phyloP scores from a whole-genome alignment of 2,329 filamentous ascomycete genomes.

The Scopulariopsis brevicaulis region DNA sequence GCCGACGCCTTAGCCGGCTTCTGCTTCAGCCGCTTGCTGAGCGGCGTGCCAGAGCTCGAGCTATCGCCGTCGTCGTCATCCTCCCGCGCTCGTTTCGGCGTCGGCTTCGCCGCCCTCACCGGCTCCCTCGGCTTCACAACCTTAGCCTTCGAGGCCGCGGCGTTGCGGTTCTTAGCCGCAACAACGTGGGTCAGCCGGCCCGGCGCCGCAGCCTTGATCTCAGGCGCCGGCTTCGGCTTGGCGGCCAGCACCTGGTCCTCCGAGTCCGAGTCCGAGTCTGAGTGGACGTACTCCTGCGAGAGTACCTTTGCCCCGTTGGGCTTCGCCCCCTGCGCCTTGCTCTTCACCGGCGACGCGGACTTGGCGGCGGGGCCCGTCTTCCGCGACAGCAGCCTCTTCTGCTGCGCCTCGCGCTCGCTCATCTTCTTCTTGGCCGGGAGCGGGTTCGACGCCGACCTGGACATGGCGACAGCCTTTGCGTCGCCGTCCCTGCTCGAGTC shows the following conservation, averaged over 20 bases:
- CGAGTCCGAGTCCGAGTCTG: constrained; percentile 44
- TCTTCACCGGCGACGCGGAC: constrained; percentile 12
- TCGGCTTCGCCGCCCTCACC: constrained; percentile 12
- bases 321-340: constrained; percentile 10
- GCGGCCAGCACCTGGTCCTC: constrained; percentile 30
- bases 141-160: constrained; percentile 9
- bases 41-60: constrained; percentile 46
- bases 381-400: constrained; percentile 37
- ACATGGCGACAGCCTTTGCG: constrained; percentile 19
- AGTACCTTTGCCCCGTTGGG: constrained; percentile 31
- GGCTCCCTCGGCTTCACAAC: constrained; percentile 7
- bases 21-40: constrained; percentile 46
- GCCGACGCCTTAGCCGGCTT: constrained; percentile 20
- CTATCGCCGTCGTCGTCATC: constrained; percentile 41
- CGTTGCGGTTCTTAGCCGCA: not conserved
- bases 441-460: constrained; percentile 39
- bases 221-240: constrained; percentile 14
- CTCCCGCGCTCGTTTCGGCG: constrained; percentile 34
- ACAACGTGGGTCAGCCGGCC: not conserved
- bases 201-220: not conserved
- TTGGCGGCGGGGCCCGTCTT: constrained; percentile 11
- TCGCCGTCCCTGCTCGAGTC: constrained; percentile 19
- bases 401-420: constrained; percentile 39
- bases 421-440: constrained; percentile 45
- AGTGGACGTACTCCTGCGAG: constrained; percentile 40